Conservation (phyloP, 2,329 filamentous ascomycete genomes). For the Alternaria sp. region DNA sequence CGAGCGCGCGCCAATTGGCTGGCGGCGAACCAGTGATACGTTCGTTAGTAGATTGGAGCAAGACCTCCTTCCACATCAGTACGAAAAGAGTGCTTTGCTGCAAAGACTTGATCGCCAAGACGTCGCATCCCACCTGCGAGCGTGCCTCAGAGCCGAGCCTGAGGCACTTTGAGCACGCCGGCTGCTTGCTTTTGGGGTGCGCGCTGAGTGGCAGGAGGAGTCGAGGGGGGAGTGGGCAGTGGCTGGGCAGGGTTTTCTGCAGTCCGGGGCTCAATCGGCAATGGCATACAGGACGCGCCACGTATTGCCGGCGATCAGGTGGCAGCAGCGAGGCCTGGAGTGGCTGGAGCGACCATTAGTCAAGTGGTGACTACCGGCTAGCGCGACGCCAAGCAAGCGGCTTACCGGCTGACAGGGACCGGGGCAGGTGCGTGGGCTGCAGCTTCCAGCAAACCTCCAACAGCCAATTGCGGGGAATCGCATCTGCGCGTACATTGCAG, state of each 20-base stretch:
- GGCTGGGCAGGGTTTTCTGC: slow-evolving; percentile 11
- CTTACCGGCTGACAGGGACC: slow-evolving; percentile 27
- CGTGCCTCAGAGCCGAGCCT: slow-evolving; percentile 33
- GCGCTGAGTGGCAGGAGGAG: slow-evolving; percentile 21
- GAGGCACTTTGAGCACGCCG: slow-evolving; percentile 23
- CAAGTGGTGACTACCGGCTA: slow-evolving; percentile 5
- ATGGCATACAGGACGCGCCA: slow-evolving; percentile 1
- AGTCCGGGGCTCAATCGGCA: background rate
- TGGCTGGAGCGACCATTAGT: slow-evolving; percentile 9
- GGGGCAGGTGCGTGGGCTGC: slow-evolving; percentile 22
- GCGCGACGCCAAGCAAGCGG: slow-evolving; percentile 18
- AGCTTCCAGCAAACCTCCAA: slow-evolving; percentile 30
- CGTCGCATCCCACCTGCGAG: slow-evolving; percentile 29
- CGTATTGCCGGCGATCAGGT: slow-evolving; percentile 3
- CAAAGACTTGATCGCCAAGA: too few relatives aligned
- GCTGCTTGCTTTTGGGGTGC: slow-evolving; percentile 29
- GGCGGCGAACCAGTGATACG: slow-evolving; percentile 31
- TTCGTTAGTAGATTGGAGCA: too few relatives aligned
- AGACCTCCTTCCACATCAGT: too few relatives aligned
- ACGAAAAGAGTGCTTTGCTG: too few relatives aligned
- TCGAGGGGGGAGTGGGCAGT: slow-evolving; percentile 12
- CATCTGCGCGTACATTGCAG: slow-evolving; percentile 30
- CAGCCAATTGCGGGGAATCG: slow-evolving; percentile 43
- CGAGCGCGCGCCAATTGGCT: slow-evolving; percentile 33
- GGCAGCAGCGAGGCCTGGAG: background rate